Evolutionary conservation across 495 filamentous ascomycete species (phyloP), one percentile per base, ranked within the genome.

Genomic region (Aspergillus cristatus): DNA sequence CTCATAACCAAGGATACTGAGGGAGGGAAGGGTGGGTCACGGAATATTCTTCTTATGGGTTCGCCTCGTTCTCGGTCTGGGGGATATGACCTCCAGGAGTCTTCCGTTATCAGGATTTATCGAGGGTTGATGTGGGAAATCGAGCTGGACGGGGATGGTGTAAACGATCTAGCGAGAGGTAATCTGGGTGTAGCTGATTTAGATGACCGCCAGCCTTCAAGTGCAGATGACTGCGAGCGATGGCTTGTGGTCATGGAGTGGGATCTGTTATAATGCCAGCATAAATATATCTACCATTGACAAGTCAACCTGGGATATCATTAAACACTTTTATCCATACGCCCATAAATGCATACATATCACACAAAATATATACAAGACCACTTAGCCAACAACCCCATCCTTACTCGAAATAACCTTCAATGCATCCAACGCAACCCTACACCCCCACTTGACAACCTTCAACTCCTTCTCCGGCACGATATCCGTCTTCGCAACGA

Each of bases 401-500:
- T 24, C 4, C 8, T 8, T 4, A 24, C 8, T 24, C 20, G 20
- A 24, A 24, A 24, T 56, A 36, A 60, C 54, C 41, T 74, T 64
- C 26, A 88, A 58, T 11, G 72, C 67, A 58, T 77, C 70, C 35
- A 69, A 60, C 3, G 79, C 80, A 33, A 76, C 65, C 46, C 71
- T 71, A 61, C 83, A 90, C 7, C 75, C 83, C 77, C 79, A 84
- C 56, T 65, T 75, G 12, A 94, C 68, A 25, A 65, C 14, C 33
- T 62, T 65, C 10, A 57, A 62, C 41, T 74, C 75, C 42, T 71
- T 78, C 41, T 84, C 74, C 28, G 66, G 49, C 7, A 77, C 75
- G 47, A 94, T 65, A 48, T 89, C 80, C 0, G 79, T 81, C 50
- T 79, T 85, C 15, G 76, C 68, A 4, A 95, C 76, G 15, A 82